These are phyloP conservation scores for Pseudopyricularia cyperi DNA, from an alignment of 2,329 filamentous ascomycete species.

Conservation along the genomic window DNA sequence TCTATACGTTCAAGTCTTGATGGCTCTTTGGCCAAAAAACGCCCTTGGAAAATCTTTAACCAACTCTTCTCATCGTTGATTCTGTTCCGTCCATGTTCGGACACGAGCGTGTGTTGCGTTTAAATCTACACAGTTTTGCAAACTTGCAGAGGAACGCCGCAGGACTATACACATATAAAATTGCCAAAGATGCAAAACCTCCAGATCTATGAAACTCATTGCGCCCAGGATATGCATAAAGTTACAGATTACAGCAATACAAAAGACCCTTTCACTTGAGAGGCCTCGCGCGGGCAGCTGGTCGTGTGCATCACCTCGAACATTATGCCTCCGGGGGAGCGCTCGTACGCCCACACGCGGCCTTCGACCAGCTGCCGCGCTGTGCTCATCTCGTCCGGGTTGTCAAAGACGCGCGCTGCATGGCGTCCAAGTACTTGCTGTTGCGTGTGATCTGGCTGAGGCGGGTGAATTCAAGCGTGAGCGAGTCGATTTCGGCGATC, in stretches of 20 bases:
- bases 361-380: slow-evolving; percentile 36
- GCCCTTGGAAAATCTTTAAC: no score
- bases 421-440: slow-evolving; percentile 62
- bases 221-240: background rate
- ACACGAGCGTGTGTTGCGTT: no score
- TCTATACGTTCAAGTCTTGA: no score
- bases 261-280: background rate
- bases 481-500: slow-evolving; percentile 42
- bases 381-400: slow-evolving; percentile 25
- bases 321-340: slow-evolving; percentile 38
- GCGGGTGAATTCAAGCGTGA: slow-evolving; percentile 63
- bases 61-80: no score
- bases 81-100: no score
- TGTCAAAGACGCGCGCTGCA: slow-evolving; percentile 35
- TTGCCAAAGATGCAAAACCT: background rate
- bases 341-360: slow-evolving; percentile 40
- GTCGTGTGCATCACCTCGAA: slow-evolving; percentile 25
- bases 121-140: no score
- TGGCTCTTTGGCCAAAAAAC: no score
- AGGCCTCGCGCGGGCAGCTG: slow-evolving; percentile 15
- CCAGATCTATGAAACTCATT: background rate
- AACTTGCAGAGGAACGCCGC: no score
- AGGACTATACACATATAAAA: no score
- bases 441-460: slow-evolving; percentile 62
- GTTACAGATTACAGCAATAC: background rate